Percentiles rank a stretch among this genome's conserved stretches.
Conservation (phyloP, 345 rosid species). For the Syzygium jambos region DNA sequence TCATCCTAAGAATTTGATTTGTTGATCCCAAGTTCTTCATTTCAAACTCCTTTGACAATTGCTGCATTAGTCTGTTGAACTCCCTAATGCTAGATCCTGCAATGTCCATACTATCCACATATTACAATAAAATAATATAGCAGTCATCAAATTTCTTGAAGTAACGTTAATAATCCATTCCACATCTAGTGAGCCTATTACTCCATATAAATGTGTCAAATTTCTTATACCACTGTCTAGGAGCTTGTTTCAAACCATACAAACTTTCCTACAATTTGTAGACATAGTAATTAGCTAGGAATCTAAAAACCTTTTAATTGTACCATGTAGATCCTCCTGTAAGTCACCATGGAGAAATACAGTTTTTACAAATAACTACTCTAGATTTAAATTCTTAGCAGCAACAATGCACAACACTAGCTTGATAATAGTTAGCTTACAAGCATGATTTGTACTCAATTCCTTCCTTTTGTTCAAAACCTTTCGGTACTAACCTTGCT, state of each 20-base stretch:
- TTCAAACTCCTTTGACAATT: not conserved
- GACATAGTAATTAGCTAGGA: not conserved
- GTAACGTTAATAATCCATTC: not conserved
- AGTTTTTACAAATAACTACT: not conserved
- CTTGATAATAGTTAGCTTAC: not conserved
- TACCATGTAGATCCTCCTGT: not conserved
- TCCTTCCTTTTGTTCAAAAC: not conserved
- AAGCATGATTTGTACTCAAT: not conserved
- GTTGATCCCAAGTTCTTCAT: not conserved
- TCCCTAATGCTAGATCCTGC: not conserved
- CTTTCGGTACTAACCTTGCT: fast-evolving
- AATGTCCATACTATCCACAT: not conserved
- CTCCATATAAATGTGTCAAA: not conserved
- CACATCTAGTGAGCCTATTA: not conserved
- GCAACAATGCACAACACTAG: not conserved
- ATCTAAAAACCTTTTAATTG: not conserved
- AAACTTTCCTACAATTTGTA: not conserved
- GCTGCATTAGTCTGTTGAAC: not conserved
- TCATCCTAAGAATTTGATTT: not conserved
- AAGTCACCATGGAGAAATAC: not conserved
- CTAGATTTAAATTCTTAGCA: not conserved
- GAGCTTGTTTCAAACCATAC: not conserved
- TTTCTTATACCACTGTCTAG: not conserved
- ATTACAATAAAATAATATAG: not conserved
- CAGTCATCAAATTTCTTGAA: not conserved